phyloP scores from a whole-genome alignment of 148 eudicot species.

The Simmondsia chinensis region DNA sequence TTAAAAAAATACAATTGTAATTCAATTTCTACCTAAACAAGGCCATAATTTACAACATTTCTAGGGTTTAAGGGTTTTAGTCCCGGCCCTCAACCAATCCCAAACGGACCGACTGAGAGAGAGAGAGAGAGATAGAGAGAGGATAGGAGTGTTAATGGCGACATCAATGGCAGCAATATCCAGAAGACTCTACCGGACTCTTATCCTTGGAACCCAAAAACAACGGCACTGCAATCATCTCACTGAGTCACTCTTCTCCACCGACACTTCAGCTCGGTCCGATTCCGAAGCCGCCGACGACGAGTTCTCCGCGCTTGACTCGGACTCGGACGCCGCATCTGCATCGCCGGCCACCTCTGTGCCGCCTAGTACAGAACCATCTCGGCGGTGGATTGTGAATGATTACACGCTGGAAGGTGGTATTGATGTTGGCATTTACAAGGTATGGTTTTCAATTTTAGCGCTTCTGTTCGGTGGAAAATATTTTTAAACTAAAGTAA shows the following conservation, averaged over 20 bases:
- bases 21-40: no score
- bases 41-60: no score
- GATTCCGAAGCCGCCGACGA: slow-evolving; percentile 15
- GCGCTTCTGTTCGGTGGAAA: no score
- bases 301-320: slow-evolving; percentile 17
- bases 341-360: slow-evolving; percentile 7
- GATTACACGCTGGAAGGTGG: slow-evolving; percentile 50
- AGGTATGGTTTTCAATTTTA: slow-evolving; percentile 33
- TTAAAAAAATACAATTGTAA: no score
- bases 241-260: slow-evolving; percentile 23
- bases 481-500: not conserved
- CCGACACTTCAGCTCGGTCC: slow-evolving; percentile 17
- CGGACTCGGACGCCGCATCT: slow-evolving; percentile 9
- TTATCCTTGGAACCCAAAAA: slow-evolving; percentile 9
- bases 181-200: slow-evolving; percentile 18
- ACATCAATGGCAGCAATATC: slow-evolving; percentile 25
- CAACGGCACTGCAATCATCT: not conserved
- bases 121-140: no score
- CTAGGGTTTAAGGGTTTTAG: no score
- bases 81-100: no score
- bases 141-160: no score
- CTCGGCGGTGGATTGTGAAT: not conserved
- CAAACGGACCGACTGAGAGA: no score
- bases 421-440: slow-evolving; percentile 59
- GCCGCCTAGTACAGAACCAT: slow-evolving; percentile 6